Evolutionary conservation across 2,329 filamentous ascomycete species (phyloP).

Genomic region (Sarocladium kiliense): DNA sequence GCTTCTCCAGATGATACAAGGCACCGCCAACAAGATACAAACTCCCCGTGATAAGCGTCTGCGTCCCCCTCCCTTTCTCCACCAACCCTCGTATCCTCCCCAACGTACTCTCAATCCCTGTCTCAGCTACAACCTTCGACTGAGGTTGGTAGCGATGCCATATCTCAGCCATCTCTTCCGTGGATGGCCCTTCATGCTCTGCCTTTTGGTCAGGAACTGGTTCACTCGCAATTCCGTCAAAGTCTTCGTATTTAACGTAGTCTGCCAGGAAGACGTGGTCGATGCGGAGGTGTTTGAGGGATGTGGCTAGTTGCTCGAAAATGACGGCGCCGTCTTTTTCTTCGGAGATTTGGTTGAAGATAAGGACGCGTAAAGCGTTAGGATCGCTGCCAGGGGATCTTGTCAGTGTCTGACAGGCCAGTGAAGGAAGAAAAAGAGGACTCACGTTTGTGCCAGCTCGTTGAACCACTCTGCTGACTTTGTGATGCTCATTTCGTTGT

Average conservation of each 20-base stretch:
- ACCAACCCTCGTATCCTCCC: not conserved
- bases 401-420: not conserved
- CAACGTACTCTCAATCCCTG: constrained; percentile 2
- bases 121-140: not conserved
- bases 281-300: constrained; percentile 6
- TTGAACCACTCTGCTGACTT: constrained; percentile 28
- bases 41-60: constrained; percentile 2
- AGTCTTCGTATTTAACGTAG: constrained; percentile 6
- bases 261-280: constrained; percentile 10
- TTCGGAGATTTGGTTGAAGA: constrained; percentile 10
- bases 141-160: not conserved
- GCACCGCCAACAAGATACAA: constrained; percentile 3
- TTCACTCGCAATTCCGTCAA: not conserved
- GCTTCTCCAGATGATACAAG: constrained; percentile 3
- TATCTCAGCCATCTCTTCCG: not conserved
- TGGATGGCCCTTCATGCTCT: not conserved
- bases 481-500: constrained; percentile 34
- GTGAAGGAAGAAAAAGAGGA: not conserved
- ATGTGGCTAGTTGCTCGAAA: not conserved
- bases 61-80: not conserved
- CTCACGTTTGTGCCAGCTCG: not conserved
- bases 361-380: not conserved
- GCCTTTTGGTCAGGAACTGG: not conserved
- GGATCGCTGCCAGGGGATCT: not conserved
- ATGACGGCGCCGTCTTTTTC: constrained; percentile 4